Evolutionary conservation across 495 filamentous ascomycete species (phyloP), one percentile per base, ranked within the genome.

Genomic region (Symbiotaphrina buchneri): DNA sequence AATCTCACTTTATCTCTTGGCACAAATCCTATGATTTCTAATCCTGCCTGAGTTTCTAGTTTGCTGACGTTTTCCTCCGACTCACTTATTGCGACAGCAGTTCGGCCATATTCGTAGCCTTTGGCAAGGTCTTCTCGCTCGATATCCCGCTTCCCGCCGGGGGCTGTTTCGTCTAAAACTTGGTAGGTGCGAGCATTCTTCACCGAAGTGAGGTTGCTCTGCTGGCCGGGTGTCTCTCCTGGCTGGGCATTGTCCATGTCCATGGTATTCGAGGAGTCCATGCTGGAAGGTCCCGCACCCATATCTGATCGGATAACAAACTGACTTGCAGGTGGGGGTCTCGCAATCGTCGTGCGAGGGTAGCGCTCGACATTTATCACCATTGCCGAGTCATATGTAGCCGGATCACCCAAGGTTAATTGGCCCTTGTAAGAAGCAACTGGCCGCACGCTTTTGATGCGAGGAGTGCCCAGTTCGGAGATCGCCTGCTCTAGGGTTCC

Each of bases 31-130:
- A 95, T 56, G 16, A 95, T 68, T 2, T 79, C 73, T 36, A 94
- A 60, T 7, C 63, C 56, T 15, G 76, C 63, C 20, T 52, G 58
- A 0, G 83, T 90, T 39, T 90, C 73, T 19, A 92, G 55, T 31
- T 69, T 78, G 2, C 77, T 83, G 30, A 92, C 61, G 28, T 78
- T 73, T 39, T 74, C 59, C 37, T 99, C 90, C 1, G 73, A 72
- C 38, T 77, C 71, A 40, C 64, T 75, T 41, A 99, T 91, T 38
- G 74, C 73, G 1, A 95, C 84, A 1, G 79, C 80, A 1, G 85
- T 93, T 23, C 80, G 64, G 32, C 90, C 90, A 49, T 95, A 99
- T 42, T 79, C 74, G 44, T 87, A 99, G 0, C 90, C 90, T 44
- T 80, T 91, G 21, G 78, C 83, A 21, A 95, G 59, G 21, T 87